phyloP scores from a whole-genome alignment of 1,284 basidiomycete species.

The Anthracocystis walkeri region DNA sequence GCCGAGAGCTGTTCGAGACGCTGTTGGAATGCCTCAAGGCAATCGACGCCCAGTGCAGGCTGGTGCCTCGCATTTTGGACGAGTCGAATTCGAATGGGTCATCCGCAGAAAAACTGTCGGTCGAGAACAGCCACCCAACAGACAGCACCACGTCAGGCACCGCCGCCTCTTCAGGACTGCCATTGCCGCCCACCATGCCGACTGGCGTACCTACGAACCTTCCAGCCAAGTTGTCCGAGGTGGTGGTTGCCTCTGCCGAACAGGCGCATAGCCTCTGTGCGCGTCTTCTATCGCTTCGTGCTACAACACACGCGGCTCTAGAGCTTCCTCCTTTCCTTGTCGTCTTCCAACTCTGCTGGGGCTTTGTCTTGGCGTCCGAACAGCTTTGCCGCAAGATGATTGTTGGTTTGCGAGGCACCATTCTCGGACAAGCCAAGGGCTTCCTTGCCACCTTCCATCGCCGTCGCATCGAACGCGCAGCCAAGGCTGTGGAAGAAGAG shows the following conservation, averaged over 20 bases:
- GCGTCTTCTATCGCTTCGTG: constrained; percentile 79
- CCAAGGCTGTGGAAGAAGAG: constrained; percentile 91
- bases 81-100: constrained; percentile 46
- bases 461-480: constrained; percentile 81
- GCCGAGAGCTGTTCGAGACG: constrained; percentile 76
- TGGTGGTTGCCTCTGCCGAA: constrained; percentile 83
- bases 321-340: constrained; percentile 80
- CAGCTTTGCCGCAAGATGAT: constrained; percentile 88
- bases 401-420: constrained; percentile 77
- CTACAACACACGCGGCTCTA: constrained; percentile 77
- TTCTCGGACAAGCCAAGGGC: constrained; percentile 78
- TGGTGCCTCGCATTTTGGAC: constrained; percentile 77
- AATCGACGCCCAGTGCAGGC: constrained; percentile 76
- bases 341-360: constrained; percentile 87
- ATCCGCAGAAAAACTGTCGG: background rate
- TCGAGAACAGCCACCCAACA: background rate
- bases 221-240: constrained; percentile 74
- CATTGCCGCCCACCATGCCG: constrained; percentile 46
- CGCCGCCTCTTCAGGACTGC: background rate
- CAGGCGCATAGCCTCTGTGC: constrained; percentile 84
- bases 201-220: constrained; percentile 70
- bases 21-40: constrained; percentile 80
- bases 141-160: background rate
- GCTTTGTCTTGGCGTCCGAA: constrained; percentile 88
- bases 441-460: constrained; percentile 90